These are phyloP conservation scores for Sutorius australiensis DNA, from an alignment of 768 basidiomycete species.

Conservation along the genomic window DNA sequence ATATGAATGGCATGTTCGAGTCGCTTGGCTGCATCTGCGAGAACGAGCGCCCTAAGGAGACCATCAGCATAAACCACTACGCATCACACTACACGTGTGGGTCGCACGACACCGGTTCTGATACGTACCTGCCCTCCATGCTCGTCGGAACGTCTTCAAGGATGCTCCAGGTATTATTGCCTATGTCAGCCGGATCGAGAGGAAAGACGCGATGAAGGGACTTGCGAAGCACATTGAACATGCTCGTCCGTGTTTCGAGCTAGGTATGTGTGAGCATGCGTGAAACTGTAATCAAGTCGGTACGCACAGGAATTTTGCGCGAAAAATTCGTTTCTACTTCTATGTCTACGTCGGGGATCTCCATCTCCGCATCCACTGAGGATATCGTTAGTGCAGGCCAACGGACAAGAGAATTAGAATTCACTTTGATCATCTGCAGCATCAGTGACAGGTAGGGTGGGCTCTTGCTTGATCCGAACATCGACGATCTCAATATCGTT, in stretches of 20 bases:
- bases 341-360: slow-evolving; percentile 30
- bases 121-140: slow-evolving; percentile 24
- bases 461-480: neutral
- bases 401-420: neutral
- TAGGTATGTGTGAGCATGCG: slow-evolving; percentile 15
- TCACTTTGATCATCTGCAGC: neutral
- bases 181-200: slow-evolving; percentile 1
- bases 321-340: slow-evolving; percentile 41
- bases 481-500: slow-evolving; percentile 13
- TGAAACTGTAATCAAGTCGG: neutral
- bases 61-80: neutral
- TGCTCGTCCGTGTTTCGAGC: slow-evolving; percentile 34
- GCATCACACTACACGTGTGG: neutral
- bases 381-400: neutral
- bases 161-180: slow-evolving; percentile 27
- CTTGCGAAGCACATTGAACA: slow-evolving; percentile 39
- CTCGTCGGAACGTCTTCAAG: slow-evolving; percentile 13
- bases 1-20: slow-evolving; percentile 48
- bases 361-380: slow-evolving; percentile 8
- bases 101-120: neutral
- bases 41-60: slow-evolving; percentile 35
- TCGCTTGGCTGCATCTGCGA: slow-evolving; percentile 41
- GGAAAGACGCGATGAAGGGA: slow-evolving; percentile 31
- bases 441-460: neutral
- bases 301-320: slow-evolving; percentile 40